Percentiles rank a stretch among this genome's conserved stretches.
phyloP scores from a whole-genome alignment of 129 eudicot species.

The Flaveria bidentis region DNA sequence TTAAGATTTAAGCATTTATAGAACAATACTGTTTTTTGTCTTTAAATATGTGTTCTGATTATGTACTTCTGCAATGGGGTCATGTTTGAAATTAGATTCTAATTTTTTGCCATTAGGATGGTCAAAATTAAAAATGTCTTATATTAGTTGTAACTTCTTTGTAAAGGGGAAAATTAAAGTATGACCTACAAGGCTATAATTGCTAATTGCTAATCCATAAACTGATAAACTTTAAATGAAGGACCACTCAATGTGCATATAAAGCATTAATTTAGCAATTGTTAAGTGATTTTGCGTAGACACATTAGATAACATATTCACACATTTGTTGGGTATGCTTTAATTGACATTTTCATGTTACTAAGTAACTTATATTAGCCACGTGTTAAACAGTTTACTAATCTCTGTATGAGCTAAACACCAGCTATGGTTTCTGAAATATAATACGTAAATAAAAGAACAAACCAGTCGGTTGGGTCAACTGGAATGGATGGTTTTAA shows the following conservation, averaged over 20 bases:
- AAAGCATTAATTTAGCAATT: conserved; percentile 25
- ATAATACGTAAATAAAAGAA: no score
- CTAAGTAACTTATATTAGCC: not conserved
- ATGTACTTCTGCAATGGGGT: no score
- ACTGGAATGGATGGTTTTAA: no score
- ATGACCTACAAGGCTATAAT: not conserved
- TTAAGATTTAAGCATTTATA: no score
- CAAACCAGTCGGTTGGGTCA: no score
- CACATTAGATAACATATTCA: conserved; percentile 10
- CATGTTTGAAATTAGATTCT: no score
- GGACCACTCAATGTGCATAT: conserved; percentile 28
- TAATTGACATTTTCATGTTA: conserved; percentile 5
- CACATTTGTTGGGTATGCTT: conserved; percentile 6
- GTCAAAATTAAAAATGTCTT: not conserved
- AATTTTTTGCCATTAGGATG: not conserved
- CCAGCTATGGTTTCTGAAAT: no score
- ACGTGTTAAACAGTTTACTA: not conserved
- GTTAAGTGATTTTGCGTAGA: conserved; percentile 2
- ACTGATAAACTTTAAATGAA: conserved; percentile 16
- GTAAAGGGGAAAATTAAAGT: conserved; percentile 17
- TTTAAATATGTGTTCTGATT: no score
- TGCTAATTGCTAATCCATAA: conserved; percentile 1
- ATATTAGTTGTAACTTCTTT: conserved; percentile 23
- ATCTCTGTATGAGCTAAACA: not conserved
- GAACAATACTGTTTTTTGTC: no score